These are phyloP conservation scores for Trichoderma gracile DNA, from an alignment of 2,329 filamentous ascomycete genomes.

Conservation along the genomic window DNA sequence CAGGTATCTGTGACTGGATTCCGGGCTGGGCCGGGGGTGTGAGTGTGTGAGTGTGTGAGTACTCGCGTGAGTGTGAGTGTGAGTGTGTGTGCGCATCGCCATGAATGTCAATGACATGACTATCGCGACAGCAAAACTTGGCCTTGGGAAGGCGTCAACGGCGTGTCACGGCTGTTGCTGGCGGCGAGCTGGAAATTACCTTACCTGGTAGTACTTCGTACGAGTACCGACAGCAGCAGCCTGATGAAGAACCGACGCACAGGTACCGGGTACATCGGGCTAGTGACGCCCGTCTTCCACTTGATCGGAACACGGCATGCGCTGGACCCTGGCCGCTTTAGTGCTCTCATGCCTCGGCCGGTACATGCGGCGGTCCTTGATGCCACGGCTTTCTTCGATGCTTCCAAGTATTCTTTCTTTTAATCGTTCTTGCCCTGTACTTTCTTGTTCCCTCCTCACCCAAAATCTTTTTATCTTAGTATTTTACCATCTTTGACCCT, in stretches of 20 bases:
- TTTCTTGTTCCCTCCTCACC: neutral
- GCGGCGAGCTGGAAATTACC: slow-evolving; percentile 1
- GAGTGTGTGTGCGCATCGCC: no score
- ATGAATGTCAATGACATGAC: neutral
- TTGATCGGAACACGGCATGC: slow-evolving; percentile 27
- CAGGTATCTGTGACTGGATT: neutral
- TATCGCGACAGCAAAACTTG: neutral
- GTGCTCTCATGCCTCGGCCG: slow-evolving; percentile 13
- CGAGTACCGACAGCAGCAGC: neutral
- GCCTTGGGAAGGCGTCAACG: no score
- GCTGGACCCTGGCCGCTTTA: slow-evolving; percentile 23
- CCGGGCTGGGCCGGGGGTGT: slow-evolving; percentile 5
- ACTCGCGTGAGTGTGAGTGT: neutral
- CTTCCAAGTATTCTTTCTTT: neutral
- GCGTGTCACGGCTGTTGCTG: neutral
- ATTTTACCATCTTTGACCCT: neutral
- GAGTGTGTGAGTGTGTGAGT: neutral
- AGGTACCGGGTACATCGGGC: no score
- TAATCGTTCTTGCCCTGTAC: neutral
- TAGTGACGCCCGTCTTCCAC: neutral
- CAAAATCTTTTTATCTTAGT: neutral
- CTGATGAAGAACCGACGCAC: no score
- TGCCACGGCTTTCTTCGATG: slow-evolving; percentile 16
- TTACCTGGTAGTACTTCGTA: slow-evolving; percentile 7
- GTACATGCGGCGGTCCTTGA: slow-evolving; percentile 22